Conservation (phyloP, 139 green algal genomes). For the Yamagishiella unicocca region DNA sequence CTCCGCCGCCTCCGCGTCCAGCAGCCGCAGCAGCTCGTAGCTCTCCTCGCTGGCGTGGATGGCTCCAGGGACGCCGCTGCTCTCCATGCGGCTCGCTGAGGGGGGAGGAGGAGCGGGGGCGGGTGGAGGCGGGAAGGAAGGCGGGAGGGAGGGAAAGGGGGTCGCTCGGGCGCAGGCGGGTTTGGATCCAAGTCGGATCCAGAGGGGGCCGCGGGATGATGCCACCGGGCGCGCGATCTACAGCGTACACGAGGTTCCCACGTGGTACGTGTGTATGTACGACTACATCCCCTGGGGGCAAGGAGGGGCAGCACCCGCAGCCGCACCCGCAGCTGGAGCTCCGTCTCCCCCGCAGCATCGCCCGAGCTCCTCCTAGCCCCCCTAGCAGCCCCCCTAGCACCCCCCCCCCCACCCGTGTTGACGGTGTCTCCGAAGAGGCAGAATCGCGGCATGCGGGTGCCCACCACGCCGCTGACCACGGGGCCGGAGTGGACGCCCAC, state of each 20-base stretch:
- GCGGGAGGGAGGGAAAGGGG: neutral
- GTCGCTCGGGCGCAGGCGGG: too few relatives aligned
- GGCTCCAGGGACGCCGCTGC: neutral
- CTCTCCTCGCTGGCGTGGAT: constrained; percentile 43
- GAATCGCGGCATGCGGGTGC: constrained; percentile 44
- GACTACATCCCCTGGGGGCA: too few relatives aligned
- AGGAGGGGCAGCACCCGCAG: too few relatives aligned
- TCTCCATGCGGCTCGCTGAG: constrained; percentile 45
- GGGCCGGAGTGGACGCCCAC: constrained; percentile 38
- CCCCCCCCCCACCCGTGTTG: constrained; percentile 2
- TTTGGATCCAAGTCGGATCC: too few relatives aligned
- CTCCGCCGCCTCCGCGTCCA: constrained; percentile 6
- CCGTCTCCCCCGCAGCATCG: too few relatives aligned
- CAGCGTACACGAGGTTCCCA: too few relatives aligned
- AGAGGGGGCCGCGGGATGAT: too few relatives aligned
- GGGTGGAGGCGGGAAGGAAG: neutral
- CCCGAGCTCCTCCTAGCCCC: too few relatives aligned
- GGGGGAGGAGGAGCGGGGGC: too few relatives aligned
- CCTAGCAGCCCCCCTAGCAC: neutral
- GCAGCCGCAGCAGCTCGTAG: constrained; percentile 3
- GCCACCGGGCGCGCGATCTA: too few relatives aligned
- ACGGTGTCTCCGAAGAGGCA: constrained; percentile 41
- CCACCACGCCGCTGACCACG: constrained; percentile 37
- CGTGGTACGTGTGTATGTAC: too few relatives aligned
- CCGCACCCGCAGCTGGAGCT: too few relatives aligned